Evolutionary conservation across 306 rosid genomes (phyloP).

Genomic region (Oxytropis ochrocephala): DNA sequence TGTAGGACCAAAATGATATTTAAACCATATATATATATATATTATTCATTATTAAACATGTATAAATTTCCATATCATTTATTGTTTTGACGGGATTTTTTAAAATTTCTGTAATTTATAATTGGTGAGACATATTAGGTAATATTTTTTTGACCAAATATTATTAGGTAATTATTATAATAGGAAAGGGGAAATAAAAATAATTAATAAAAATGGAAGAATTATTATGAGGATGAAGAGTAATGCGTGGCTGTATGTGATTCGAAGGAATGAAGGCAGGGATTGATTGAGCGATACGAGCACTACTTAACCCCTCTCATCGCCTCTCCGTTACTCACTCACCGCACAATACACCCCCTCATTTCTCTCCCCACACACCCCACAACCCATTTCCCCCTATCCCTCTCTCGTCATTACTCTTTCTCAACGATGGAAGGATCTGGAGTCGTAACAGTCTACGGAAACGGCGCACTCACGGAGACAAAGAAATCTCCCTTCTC

Average conservation of each 20-base stretch:
- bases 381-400: not conserved
- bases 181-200: not conserved
- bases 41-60: too few relatives aligned
- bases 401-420: not conserved
- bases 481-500: conserved; percentile 71
- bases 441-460: conserved; percentile 79
- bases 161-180: too few relatives aligned
- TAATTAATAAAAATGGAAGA: not conserved
- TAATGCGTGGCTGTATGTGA: conserved; percentile 15
- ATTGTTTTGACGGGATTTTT: too few relatives aligned
- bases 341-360: not conserved
- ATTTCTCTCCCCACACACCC: not conserved
- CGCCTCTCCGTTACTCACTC: not conserved
- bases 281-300: not conserved
- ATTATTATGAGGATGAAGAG: not conserved
- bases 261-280: conserved; percentile 14
- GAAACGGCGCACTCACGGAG: conserved; percentile 64
- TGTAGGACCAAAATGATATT: too few relatives aligned
- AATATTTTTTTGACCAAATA: too few relatives aligned
- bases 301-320: conserved; percentile 15
- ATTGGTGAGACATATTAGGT: too few relatives aligned
- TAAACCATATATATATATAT: too few relatives aligned
- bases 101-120: too few relatives aligned
- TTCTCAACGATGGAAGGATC: conserved; percentile 57
- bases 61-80: too few relatives aligned